Evolutionary conservation across 768 basidiomycete species (phyloP), one percentile per base, ranked within the genome.

Genomic region (Crucibulum laeve): DNA sequence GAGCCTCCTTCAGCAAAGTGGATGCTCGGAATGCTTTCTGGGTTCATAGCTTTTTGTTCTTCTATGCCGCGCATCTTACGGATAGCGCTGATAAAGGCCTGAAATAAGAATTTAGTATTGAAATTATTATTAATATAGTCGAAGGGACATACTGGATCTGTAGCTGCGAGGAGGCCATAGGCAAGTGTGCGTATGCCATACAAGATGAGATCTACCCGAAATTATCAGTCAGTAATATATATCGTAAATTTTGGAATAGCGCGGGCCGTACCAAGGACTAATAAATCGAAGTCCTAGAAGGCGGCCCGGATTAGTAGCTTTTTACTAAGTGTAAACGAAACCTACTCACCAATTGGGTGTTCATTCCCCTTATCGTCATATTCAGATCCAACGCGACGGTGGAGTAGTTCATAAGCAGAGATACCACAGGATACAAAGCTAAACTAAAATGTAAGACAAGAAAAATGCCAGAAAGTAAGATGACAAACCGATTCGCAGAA

Each of bases 381-480:
- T 51, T 28, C 38, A 60, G 46, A 40, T 58, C 58, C 4, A 60
- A 33, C 14, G 49, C 47, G 17, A 49, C 45, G 11, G 55, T 52
- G 7, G 52, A 41, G 28, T 47, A 50, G 43, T 58, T 58, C 32
- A 56, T 30, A 18, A 53, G 17, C 3, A 49, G 37, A 1, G 57
- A 58, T 18, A 58, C 41, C 13, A 60, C 51, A 1, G 58, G 57
- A 26, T 60, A 60, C 14, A 60, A 46, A 10, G 33, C 45, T 53
- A n/a, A n/a, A n/a, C n/a, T n/a, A n/a, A n/a, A 46, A 1, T 14
- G 10, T 23, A 10, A 22, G 19, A 25, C 11, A 26, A 18, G 7
- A 14, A 13, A 7, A n/a, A 11, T 19, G 14, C 2, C 30, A 15
- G 21, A 13, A 36, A 41, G 33, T 24, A 26, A 22, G 15, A 23